Evolutionary conservation across 257 asterid species (phyloP), one percentile per base, ranked within the genome.

Genomic region (Penstemon davidsonii): DNA sequence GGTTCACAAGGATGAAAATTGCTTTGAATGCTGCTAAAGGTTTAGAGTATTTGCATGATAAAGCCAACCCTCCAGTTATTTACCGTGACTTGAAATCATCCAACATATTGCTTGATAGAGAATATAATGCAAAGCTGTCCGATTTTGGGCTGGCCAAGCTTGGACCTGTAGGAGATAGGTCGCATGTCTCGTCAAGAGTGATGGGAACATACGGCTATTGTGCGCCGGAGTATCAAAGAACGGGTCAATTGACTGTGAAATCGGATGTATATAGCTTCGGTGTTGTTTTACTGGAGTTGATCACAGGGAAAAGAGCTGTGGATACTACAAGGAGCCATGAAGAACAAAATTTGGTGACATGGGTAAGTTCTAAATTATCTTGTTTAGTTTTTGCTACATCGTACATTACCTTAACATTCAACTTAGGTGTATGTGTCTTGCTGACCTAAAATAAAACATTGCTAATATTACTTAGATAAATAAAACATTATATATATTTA

Each of bases 161-260:
- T 1, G 86, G 92, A 4, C 86, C 90, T 7, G 45, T 79, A 0
- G 84, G 77, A 0, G 89, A 68, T 0, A 73, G 64, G 1, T 39
- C 69, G 5, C 79, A 64, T 25, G 80, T 82, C 3, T 75, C 86
- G 4, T 79, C 87, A 2, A 65, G 81, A 67, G 86, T 86, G 38
- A 82, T 86, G 87, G 92, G 92, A 42, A 84, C 92, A 1, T 86
- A 75, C 5, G 92, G 92, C 2, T 86, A 86, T 6, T 86, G 92
- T 33, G 90, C 92, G 10, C 92, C 90, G 0, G 92, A 86, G 72
- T 84, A 84, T 46, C 87, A 82, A 3, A 52, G 75, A 42, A 74
- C 80, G 0, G 88, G 90, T 8, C 77, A 68, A 42, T 46, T 86
- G 49, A 79, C 80, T 0, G 55, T 84, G 4, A 84, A 76, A 64